These are phyloP conservation scores for Neopestalotiopsis rosae DNA, from an alignment of 2,329 filamentous ascomycete species.

Conservation along the genomic window DNA sequence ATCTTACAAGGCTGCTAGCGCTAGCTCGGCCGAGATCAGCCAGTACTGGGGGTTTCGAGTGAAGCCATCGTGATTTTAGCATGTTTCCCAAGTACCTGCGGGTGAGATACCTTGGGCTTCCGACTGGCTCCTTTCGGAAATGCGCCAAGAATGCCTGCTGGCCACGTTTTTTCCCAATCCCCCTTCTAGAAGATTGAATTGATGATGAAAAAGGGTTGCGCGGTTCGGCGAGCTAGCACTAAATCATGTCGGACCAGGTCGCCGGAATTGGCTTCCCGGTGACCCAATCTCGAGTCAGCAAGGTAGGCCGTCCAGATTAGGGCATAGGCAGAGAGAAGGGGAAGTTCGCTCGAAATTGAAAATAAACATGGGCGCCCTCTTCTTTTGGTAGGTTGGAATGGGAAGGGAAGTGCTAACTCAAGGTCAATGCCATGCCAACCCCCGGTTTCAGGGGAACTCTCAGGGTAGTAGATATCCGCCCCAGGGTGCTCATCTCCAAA, in stretches of 20 bases:
- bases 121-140: not conserved
- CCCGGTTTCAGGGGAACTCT: not conserved
- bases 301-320: not conserved
- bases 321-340: not conserved
- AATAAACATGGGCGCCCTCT: not conserved
- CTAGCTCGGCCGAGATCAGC: not conserved
- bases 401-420: not conserved
- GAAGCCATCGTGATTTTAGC: constrained; percentile 7
- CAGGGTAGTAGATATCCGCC: not conserved
- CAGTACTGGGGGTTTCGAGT: not conserved
- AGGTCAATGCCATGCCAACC: not conserved
- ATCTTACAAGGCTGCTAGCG: not conserved
- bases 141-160: not conserved
- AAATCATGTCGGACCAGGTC: not conserved
- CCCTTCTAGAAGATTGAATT: not conserved
- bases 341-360: not conserved
- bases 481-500: not conserved
- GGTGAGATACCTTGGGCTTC: too few species aligned
- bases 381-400: not conserved
- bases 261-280: constrained; percentile 8
- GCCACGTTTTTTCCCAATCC: constrained; percentile 3
- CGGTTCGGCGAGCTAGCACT: not conserved
- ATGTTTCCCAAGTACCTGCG: too few species aligned
- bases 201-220: too few species aligned
- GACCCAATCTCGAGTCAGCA: constrained; percentile 1